Conservation (phyloP, 106 monocot species). For the Agapanthus africanus region DNA sequence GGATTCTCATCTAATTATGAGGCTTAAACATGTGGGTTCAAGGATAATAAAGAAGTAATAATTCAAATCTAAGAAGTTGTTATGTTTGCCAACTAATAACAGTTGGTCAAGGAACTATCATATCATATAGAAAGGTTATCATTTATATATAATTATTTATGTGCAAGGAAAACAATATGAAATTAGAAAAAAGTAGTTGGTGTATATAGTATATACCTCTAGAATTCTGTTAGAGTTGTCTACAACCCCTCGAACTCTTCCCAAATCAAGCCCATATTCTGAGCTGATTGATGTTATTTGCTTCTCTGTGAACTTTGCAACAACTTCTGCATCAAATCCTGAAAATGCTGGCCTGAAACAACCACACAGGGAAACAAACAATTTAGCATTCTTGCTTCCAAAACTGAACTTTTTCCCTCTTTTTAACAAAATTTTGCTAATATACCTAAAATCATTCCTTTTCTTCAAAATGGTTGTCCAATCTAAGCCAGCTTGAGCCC, state of each 20-base stretch:
- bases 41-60: too few species aligned
- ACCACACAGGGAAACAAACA: not conserved
- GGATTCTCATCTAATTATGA: too few species aligned
- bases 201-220: slow-evolving; percentile 63
- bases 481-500: slow-evolving; percentile 47
- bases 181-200: too few species aligned
- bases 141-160: too few species aligned
- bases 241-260: slow-evolving; percentile 40
- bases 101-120: too few species aligned
- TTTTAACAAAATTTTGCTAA: not conserved
- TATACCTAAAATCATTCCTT: slow-evolving; percentile 45
- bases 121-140: too few species aligned
- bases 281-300: slow-evolving; percentile 36
- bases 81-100: too few species aligned
- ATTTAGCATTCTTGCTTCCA: not conserved
- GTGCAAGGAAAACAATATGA: too few species aligned
- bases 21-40: too few species aligned
- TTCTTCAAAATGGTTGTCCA: slow-evolving; percentile 54
- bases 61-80: too few species aligned
- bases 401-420: not conserved
- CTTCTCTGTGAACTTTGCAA: slow-evolving; percentile 50
- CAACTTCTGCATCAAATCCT: slow-evolving; percentile 47
- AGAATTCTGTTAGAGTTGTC: slow-evolving; percentile 57
- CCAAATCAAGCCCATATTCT: slow-evolving; percentile 44
- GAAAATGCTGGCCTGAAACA: slow-evolving; percentile 46